phyloP scores from a whole-genome alignment of 2,329 filamentous ascomycete species.

The Cercospora berteroae region DNA sequence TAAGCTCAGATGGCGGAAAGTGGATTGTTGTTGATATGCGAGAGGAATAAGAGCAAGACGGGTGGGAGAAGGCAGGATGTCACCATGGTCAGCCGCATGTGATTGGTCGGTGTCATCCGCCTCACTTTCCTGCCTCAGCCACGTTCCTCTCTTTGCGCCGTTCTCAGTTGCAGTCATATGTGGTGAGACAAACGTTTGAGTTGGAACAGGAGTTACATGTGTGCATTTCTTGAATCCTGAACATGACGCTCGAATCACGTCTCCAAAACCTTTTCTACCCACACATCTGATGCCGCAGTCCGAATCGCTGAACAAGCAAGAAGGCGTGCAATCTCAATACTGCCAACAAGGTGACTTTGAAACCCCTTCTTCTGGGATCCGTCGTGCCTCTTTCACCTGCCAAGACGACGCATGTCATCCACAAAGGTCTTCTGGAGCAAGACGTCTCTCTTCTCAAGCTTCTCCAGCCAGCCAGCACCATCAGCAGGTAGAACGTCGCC shows the following conservation, averaged over 20 bases:
- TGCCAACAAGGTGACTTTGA: background rate
- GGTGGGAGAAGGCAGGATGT: background rate
- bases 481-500: background rate
- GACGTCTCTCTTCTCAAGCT: constrained; percentile 1
- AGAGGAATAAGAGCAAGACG: background rate
- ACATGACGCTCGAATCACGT: background rate
- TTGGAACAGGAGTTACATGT: background rate
- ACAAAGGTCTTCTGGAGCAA: constrained; percentile 4
- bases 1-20: background rate
- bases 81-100: background rate
- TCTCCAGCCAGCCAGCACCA: constrained; percentile 4
- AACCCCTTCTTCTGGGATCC: background rate
- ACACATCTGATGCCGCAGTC: background rate
- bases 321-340: background rate
- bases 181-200: background rate
- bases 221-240: background rate
- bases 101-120: background rate
- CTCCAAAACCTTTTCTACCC: background rate
- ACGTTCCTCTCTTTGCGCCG: background rate
- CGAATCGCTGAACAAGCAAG: background rate
- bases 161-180: background rate
- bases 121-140: background rate
- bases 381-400: background rate
- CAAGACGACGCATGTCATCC: background rate
- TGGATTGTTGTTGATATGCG: background rate